These are phyloP conservation scores for Skeletonema tropicum DNA, from an alignment of 108 stramenopile species.

Conservation along the genomic window DNA sequence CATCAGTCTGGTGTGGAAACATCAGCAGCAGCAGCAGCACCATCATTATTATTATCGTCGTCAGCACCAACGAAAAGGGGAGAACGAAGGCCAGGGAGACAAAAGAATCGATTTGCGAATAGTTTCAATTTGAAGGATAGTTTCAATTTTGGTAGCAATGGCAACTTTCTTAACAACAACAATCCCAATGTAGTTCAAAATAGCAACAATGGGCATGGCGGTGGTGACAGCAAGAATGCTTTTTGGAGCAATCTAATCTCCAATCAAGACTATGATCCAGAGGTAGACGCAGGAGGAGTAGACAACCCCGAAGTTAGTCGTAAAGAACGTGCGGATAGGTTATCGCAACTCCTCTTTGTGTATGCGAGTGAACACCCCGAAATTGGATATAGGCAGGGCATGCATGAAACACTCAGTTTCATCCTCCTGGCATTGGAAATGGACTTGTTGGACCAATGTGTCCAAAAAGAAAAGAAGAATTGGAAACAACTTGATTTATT, in stretches of 20 bases:
- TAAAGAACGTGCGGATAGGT: constrained; percentile 38
- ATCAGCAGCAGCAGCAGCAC: background rate
- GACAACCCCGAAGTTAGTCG: background rate
- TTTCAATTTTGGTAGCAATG: background rate
- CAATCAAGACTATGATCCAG: background rate
- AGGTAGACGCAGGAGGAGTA: background rate
- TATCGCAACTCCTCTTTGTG: constrained; percentile 49
- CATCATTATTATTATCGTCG: no score
- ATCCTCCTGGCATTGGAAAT: constrained; percentile 71
- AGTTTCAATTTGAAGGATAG: constrained; percentile 2
- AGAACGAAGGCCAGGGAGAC: background rate
- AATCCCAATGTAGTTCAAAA: background rate
- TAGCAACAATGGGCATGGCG: constrained; percentile 7
- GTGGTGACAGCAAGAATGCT: background rate
- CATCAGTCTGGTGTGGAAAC: constrained; percentile 41
- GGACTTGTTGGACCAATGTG: constrained; percentile 46
- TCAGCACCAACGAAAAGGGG: no score
- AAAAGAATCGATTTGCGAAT: background rate
- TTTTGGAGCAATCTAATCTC: constrained; percentile 15
- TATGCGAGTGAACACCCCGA: constrained; percentile 59
- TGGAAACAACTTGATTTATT: constrained; percentile 9
- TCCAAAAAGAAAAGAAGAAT: constrained; percentile 3
- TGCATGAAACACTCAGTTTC: constrained; percentile 86
- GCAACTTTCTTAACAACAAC: background rate
- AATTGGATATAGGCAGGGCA: constrained; percentile 87